Percentiles rank a stretch among this genome's conserved stretches.
These are phyloP conservation scores for Cryphonectria parasitica DNA, from an alignment of 2,329 filamentous ascomycete species.

Conservation along the genomic window DNA sequence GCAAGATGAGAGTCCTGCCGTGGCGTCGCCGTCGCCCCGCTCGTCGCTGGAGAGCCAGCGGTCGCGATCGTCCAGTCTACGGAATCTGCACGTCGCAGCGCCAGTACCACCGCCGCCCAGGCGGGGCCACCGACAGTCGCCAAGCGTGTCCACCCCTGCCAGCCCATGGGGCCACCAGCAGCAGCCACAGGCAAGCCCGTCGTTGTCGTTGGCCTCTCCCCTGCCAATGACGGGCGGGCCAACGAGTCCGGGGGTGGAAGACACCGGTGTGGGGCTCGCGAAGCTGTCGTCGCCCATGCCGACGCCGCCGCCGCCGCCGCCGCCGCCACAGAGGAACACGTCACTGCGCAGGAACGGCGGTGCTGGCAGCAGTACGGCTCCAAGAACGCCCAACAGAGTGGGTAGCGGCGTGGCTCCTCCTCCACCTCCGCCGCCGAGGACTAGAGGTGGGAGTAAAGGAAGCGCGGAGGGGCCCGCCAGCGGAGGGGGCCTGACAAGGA, in stretches of 20 bases:
- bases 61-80: constrained; percentile 51
- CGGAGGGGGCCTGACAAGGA: constrained; percentile 28
- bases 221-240: constrained; percentile 26
- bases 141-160: constrained; percentile 19
- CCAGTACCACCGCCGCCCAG: constrained; percentile 61
- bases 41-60: constrained; percentile 56
- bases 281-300: constrained; percentile 32
- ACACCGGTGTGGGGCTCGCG: background rate
- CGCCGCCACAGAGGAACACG: constrained; percentile 40
- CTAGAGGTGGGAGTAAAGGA: constrained; percentile 51
- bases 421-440: constrained; percentile 54
- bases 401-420: constrained; percentile 44
- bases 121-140: constrained; percentile 40
- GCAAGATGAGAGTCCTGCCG: constrained; percentile 33
- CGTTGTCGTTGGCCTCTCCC: constrained; percentile 33
- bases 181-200: constrained; percentile 14
- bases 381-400: constrained; percentile 39
- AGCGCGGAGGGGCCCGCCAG: constrained; percentile 42
- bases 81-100: constrained; percentile 43
- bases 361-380: constrained; percentile 33
- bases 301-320: constrained; percentile 40
- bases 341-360: constrained; percentile 35
- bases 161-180: background rate
- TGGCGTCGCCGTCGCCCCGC: constrained; percentile 42
- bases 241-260: background rate